Base-by-base conservation (phyloP, 768 basidiomycete species). In the Leucosporidium yakuticum region DNA sequence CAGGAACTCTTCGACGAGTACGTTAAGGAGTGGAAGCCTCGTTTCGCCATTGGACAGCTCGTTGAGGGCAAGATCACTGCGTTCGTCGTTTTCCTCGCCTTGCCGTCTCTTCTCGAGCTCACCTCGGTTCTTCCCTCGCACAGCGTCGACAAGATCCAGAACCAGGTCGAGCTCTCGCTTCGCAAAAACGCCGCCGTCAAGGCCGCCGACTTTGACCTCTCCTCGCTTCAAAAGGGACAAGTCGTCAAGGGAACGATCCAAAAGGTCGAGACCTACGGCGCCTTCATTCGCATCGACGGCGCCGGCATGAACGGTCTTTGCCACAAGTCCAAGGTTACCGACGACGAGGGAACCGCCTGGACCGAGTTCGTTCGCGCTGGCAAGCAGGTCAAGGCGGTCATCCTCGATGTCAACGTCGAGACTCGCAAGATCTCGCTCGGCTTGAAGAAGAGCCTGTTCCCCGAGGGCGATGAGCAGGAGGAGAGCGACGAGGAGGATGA, bases 1-100 rank as follows among this genome's bases (percentile, higher is more conserved):
- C 57, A 64, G 65, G 69, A 73, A 72, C 64, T 64, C 50, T 74
- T 74, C 36, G 74, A 73, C 51, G 73, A 96, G 91, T 98, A 85
- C 79, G 85, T 97, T 75, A 96, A 97, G 79, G 94, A 97, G 50
- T 99, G 95, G 95, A 88, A 94, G 80, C 81, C 83, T 32, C 84
- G 83, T 27, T 97, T 97, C 78, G 79, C 83, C 69, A 80, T 83
- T 50, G 87, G 90, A 74, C 91, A 97, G 74, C 77, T 97, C 4
- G 91, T 96, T 19, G 88, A 86, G 71, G 95, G 94, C 59, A 85
- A 89, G 61, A 85, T 98, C 75, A 79, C 90, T 49, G 87, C 84
- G 89, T 91, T 74, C n/a, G 80, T 73, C 56, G 21, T 29, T 20
- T 21, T 12, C 32, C 9, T 17, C 12, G 6, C 27, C 17, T 34